Base-by-base conservation (phyloP, 352 stramenopile genomes). In the Phytophthora palmivora region DNA sequence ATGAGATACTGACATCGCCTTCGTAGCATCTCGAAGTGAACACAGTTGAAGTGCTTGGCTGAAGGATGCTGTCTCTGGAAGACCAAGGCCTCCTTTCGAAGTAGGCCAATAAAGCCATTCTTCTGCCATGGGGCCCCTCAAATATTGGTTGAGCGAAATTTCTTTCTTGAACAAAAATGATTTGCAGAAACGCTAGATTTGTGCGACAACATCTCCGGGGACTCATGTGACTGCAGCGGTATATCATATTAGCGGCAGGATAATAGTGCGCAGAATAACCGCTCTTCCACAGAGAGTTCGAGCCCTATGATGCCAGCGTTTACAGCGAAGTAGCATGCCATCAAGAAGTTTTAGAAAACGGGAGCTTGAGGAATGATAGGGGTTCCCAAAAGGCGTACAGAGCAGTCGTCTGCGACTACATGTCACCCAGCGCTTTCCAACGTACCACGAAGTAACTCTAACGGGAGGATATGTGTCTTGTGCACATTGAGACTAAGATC, bases 31-130 rank as follows among this genome's bases (percentile, higher is more conserved):
- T 0, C 57, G 57, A 4, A 65, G 39, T 0, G 47, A 58, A 18
- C 57, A 58, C 0, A 65, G 11, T 18, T 65, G 47, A 11, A 65
- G 47, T 3, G 47, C 30, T 0, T 54, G 38, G 18, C 39, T 43
- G 12, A 58, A 64, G 0, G 28, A 6, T 0, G n/a, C 8, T 0
- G 30, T 46, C 6, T 49, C 45, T 10, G 55, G 55, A 2, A 63
- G 44, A 1, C 46, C 56, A 9, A 64, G 30, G 1, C 56, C 56
- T 3, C 56, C 56, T 32, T 45, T 14, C 2, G 56, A 57, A 9
- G 37, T 45, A 7, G 56, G 56, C 15, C 9, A 44, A 11, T 55
- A 63, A 2, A 63, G 10, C 55, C 55, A 63, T 22, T 63, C 45
- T 26, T 56, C 24, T 0, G 34, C n/a, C 22, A 63, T 42, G 0